Percentiles rank a stretch among this genome's conserved stretches.
These are phyloP conservation scores for Tetrapisispora arboricola DNA, from an alignment of 805 yeast genomes.

Conservation along the genomic window DNA sequence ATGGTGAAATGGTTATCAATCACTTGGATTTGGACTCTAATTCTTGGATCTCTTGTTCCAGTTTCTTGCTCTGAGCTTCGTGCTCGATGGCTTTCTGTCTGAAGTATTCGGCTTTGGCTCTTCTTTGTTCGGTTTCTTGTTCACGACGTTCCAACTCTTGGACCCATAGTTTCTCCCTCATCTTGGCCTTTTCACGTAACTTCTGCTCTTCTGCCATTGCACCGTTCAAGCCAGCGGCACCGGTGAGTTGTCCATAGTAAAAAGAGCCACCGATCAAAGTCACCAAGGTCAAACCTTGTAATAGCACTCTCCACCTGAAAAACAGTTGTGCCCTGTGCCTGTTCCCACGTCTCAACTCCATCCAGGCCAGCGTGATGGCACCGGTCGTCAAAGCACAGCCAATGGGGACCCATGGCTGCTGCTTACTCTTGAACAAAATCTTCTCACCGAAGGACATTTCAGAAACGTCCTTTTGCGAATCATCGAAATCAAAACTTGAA, in stretches of 20 bases:
- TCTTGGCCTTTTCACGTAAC: constrained; percentile 67
- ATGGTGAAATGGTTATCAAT: too few relatives aligned
- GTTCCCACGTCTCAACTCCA: constrained; percentile 63
- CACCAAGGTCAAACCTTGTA: constrained; percentile 74
- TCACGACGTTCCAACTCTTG: constrained; percentile 86
- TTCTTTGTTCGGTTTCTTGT: constrained; percentile 55
- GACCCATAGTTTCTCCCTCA: constrained; percentile 81
- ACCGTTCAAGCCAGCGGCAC: not conserved
- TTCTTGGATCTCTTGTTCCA: constrained; percentile 22
- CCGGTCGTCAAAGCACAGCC: constrained; percentile 72
- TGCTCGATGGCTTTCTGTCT: constrained; percentile 35
- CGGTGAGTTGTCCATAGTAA: constrained; percentile 42
- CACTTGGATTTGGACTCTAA: constrained; percentile 16
- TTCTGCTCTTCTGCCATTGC: constrained; percentile 46
- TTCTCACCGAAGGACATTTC: constrained; percentile 7
- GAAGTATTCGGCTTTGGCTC: constrained; percentile 54
- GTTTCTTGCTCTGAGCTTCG: constrained; percentile 20
- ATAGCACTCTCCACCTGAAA: constrained; percentile 82
- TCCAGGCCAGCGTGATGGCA: constrained; percentile 72
- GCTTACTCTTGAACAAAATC: constrained; percentile 35
- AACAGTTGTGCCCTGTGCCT: constrained; percentile 68
- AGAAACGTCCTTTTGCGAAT: constrained; percentile 1
- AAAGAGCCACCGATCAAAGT: constrained; percentile 77
- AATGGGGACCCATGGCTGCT: constrained; percentile 83
- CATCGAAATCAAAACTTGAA: constrained; percentile 13